A percentile compares a stretch with the other conserved stretches of the same genome.
These are phyloP conservation scores for Calonectria fujianensis DNA, from an alignment of 2,329 filamentous ascomycete genomes.

Conservation along the genomic window DNA sequence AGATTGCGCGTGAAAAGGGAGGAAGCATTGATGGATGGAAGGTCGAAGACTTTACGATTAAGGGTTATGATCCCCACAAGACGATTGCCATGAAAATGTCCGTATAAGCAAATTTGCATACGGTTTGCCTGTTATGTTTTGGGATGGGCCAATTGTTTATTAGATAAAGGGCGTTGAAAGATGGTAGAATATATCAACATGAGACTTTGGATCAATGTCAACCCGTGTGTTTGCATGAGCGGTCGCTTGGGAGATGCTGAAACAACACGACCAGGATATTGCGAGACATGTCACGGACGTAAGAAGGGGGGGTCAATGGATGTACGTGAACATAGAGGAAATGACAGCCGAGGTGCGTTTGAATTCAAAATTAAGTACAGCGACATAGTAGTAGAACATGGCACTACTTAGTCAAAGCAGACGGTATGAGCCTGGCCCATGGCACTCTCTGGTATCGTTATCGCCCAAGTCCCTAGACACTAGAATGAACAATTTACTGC, in stretches of 20 bases:
- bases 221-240: background rate
- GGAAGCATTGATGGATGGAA: conserved; percentile 93
- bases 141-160: conserved; percentile 24
- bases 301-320: too few relatives aligned
- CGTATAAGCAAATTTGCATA: conserved; percentile 67
- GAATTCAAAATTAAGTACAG: conserved; percentile 29
- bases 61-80: conserved; percentile 93
- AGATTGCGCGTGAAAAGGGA: conserved; percentile 80
- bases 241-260: background rate
- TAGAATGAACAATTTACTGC: conserved; percentile 51
- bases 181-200: conserved; percentile 22
- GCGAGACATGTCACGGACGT: background rate
- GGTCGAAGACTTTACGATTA: conserved; percentile 89
- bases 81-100: conserved; percentile 99
- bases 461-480: conserved; percentile 10
- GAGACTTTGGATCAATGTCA: background rate
- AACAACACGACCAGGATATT: background rate
- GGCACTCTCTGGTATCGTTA: conserved; percentile 5
- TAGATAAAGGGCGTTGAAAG: conserved; percentile 47
- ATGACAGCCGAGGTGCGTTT: background rate
- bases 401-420: conserved; percentile 18
- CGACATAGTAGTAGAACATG: conserved; percentile 22
- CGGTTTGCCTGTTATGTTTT: background rate
- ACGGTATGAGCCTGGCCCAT: background rate
- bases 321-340: background rate